These are phyloP conservation scores for Zanthoxylum bungeanum DNA, from an alignment of 345 rosid species.

Conservation along the genomic window DNA sequence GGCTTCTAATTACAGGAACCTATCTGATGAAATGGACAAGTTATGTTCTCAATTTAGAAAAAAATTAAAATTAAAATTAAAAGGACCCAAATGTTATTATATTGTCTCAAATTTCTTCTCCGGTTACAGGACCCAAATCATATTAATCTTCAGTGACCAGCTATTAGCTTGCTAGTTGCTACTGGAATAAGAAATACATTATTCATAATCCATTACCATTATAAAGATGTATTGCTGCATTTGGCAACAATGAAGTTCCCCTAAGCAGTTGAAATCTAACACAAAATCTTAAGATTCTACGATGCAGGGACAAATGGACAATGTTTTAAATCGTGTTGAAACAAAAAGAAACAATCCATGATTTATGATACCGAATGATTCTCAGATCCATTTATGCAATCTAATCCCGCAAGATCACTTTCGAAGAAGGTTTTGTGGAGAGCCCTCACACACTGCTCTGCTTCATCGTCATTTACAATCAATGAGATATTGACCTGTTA, in stretches of 20 bases:
- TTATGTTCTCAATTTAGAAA: no score
- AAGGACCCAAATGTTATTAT: no score
- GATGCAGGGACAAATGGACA: neutral
- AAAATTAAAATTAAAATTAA: no score
- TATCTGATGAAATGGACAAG: no score
- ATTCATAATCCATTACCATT: neutral
- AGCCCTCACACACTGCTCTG: conserved; percentile 81
- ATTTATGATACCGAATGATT: conserved; percentile 31
- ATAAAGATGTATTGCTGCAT: neutral
- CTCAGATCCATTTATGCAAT: conserved; percentile 19
- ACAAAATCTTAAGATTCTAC: neutral
- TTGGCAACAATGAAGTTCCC: neutral
- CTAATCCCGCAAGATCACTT: conserved; percentile 44
- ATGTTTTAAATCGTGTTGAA: neutral
- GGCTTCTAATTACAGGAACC: no score
- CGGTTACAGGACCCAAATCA: neutral
- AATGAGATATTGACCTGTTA: conserved; percentile 85
- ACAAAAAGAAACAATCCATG: neutral
- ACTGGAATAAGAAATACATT: neutral
- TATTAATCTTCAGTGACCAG: neutral
- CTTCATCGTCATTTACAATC: conserved; percentile 78
- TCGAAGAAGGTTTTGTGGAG: conserved; percentile 80
- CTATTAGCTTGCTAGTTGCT: neutral
- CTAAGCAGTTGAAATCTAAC: neutral
- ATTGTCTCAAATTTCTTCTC: neutral